These are phyloP conservation scores for Cichorium intybus DNA, from an alignment of 140 eudicot species.

Conservation along the genomic window DNA sequence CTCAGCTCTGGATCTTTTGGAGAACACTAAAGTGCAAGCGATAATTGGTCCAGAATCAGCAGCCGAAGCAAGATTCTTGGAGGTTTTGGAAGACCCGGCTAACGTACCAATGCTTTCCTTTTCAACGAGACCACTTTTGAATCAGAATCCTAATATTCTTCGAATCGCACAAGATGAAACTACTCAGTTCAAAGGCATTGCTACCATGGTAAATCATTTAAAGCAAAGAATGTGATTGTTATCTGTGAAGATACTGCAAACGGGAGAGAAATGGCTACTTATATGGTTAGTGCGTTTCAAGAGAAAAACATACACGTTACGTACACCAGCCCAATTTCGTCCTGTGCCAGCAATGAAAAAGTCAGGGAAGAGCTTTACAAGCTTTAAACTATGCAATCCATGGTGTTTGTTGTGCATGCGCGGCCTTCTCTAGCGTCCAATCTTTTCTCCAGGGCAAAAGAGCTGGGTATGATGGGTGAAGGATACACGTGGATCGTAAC, in stretches of 20 bases:
- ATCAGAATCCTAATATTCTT: conserved; percentile 21
- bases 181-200: conserved; percentile 30
- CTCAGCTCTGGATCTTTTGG: too few relatives aligned
- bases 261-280: too few relatives aligned
- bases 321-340: neutral
- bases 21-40: too few relatives aligned
- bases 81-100: conserved; percentile 22
- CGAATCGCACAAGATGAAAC: conserved; percentile 31
- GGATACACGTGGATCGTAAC: too few relatives aligned
- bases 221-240: conserved; percentile 18
- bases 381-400: neutral
- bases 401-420: conserved; percentile 22
- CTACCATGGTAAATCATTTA: conserved; percentile 18
- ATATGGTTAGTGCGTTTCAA: too few relatives aligned
- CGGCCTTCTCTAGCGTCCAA: conserved; percentile 15
- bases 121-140: conserved; percentile 15
- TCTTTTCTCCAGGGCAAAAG: conserved; percentile 24
- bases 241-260: conserved; percentile 12
- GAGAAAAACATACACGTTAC: too few relatives aligned
- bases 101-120: conserved; percentile 36
- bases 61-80: conserved; percentile 25
- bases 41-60: conserved; percentile 35
- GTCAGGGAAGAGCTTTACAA: neutral
- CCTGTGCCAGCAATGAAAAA: neutral
- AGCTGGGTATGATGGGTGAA: conserved; percentile 45